A percentile compares a stretch with the other conserved stretches of the same genome.
These are phyloP conservation scores for Cymodocea nodosa DNA, from an alignment of 116 monocot species.

Conservation along the genomic window DNA sequence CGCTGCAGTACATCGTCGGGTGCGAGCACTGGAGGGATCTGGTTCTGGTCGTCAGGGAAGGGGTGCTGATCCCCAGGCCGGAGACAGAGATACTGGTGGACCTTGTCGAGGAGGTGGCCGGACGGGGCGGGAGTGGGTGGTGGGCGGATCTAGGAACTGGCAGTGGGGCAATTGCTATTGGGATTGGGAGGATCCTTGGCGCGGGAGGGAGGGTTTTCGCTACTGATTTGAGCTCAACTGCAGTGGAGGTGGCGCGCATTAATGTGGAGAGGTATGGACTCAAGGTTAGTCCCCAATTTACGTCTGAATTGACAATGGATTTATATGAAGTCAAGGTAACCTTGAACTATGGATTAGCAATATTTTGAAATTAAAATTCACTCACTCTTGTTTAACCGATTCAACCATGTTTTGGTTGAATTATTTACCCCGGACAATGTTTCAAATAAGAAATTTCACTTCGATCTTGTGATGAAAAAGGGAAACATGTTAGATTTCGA, in stretches of 20 bases:
- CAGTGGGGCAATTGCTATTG: conserved; percentile 72
- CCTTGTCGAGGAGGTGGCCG: conserved; percentile 45
- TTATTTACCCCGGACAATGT: too few species aligned
- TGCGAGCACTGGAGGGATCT: conserved; percentile 94
- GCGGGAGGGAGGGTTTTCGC: conserved; percentile 58
- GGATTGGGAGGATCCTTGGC: conserved; percentile 50
- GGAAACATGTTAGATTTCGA: too few species aligned
- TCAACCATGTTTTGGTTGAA: too few species aligned
- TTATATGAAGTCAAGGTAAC: too few species aligned
- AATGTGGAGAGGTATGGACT: conserved; percentile 79
- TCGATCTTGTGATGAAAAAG: too few species aligned
- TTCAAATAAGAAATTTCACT: too few species aligned
- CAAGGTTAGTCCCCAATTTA: conserved; percentile 24
- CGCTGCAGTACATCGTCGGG: conserved; percentile 91
- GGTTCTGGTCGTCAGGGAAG: conserved; percentile 69
- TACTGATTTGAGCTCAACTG: conserved; percentile 58
- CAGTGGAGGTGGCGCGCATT: conserved; percentile 53
- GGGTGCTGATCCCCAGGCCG: conserved; percentile 85
- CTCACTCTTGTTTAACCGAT: too few species aligned
- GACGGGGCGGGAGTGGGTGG: conserved; percentile 24
- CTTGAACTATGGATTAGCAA: too few species aligned
- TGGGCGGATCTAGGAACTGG: conserved; percentile 97
- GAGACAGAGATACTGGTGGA: conserved; percentile 95
- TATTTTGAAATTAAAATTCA: too few species aligned
- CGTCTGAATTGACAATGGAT: too few species aligned